These are phyloP conservation scores for Quercus engelmannii DNA, from an alignment of 306 rosid genomes.

Conservation along the genomic window DNA sequence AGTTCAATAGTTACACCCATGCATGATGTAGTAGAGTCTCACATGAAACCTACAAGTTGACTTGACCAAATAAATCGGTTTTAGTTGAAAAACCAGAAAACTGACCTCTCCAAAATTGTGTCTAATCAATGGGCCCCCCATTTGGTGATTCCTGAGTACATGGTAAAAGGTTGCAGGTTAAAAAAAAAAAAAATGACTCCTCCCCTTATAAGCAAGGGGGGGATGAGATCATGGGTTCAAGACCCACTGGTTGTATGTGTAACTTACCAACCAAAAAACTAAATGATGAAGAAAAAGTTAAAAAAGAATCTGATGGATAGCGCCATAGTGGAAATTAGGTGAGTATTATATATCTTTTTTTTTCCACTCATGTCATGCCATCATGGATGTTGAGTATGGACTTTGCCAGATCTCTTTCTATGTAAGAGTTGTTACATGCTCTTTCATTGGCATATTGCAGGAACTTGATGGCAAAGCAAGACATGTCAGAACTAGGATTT, in stretches of 20 bases:
- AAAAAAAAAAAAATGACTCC: too few relatives aligned
- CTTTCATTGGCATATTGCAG: constrained; percentile 42
- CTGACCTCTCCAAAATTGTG: background rate
- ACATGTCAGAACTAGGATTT: constrained; percentile 91
- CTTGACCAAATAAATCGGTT: background rate
- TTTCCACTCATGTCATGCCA: background rate
- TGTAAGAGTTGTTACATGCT: constrained; percentile 1
- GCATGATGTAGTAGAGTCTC: background rate
- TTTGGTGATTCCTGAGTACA: background rate
- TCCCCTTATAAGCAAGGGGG: too few relatives aligned
- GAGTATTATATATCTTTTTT: background rate
- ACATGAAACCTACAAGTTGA: background rate
- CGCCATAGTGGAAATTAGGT: background rate
- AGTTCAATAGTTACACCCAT: too few relatives aligned
- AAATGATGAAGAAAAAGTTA: too few relatives aligned
- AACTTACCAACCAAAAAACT: too few relatives aligned
- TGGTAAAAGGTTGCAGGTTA: background rate
- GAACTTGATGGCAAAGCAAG: constrained; percentile 98
- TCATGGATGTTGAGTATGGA: background rate
- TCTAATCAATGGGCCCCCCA: background rate
- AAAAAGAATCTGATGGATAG: background rate
- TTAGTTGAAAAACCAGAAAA: background rate
- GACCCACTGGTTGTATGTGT: too few relatives aligned
- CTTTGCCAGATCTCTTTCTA: constrained; percentile 7
- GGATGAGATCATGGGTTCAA: too few relatives aligned